These are phyloP conservation scores for Ustilago loliicola DNA, from an alignment of 1,284 basidiomycete genomes.

Conservation along the genomic window DNA sequence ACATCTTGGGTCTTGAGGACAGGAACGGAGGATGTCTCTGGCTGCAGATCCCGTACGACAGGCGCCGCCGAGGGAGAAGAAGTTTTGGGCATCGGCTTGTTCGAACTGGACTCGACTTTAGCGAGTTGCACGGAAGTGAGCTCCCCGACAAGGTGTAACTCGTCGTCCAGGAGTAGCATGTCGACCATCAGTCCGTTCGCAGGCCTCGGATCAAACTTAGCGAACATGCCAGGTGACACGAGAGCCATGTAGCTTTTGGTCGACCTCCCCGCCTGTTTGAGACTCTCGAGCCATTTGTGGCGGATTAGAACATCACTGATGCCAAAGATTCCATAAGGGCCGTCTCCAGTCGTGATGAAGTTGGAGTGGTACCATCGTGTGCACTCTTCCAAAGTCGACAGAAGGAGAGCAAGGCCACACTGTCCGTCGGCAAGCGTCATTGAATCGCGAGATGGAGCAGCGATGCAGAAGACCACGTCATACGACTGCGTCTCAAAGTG, in stretches of 20 bases:
- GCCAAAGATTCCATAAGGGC: background rate
- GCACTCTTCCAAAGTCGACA: conserved; percentile 24
- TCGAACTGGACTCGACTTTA: background rate
- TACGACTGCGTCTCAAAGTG: background rate
- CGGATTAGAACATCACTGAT: conserved; percentile 10
- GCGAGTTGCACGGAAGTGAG: conserved; percentile 15
- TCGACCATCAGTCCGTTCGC: background rate
- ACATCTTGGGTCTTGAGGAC: background rate
- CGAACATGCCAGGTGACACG: background rate
- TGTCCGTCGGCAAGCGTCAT: background rate
- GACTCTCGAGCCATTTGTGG: conserved; percentile 8
- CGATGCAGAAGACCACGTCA: conserved; percentile 19
- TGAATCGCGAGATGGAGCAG: background rate
- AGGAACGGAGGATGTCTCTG: background rate
- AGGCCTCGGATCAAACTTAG: too few relatives aligned
- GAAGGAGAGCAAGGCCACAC: conserved; percentile 9
- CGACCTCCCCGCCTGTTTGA: background rate
- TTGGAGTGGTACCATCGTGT: conserved; percentile 18
- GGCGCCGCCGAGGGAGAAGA: background rate
- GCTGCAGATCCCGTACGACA: background rate
- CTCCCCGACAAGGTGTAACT: conserved; percentile 16
- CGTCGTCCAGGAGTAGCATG: conserved; percentile 17
- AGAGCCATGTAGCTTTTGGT: conserved; percentile 8
- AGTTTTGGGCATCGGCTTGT: background rate
- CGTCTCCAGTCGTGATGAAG: background rate